A percentile compares a stretch with the other conserved stretches of the same genome.
phyloP scores from a whole-genome alignment of 2,329 filamentous ascomycete genomes.

The Neoarthrinium moseri region DNA sequence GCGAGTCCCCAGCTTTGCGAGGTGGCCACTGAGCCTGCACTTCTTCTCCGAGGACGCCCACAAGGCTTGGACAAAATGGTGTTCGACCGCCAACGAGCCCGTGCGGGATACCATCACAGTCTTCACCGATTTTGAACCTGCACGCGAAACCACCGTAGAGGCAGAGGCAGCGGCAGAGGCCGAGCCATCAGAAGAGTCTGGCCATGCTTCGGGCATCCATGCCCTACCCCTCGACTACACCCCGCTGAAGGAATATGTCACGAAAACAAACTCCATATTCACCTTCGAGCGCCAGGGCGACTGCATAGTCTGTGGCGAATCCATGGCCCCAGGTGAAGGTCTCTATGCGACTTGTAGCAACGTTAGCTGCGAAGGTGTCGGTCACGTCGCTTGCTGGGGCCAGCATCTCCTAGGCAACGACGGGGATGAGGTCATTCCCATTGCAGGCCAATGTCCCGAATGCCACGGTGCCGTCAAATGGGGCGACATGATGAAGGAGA shows the following conservation, averaged over 20 bases:
- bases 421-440: slow-evolving; percentile 57
- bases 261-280: slow-evolving; percentile 54
- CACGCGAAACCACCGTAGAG: slow-evolving; percentile 1
- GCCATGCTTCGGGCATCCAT: slow-evolving; percentile 56
- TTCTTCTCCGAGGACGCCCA: slow-evolving; percentile 76
- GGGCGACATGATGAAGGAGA: slow-evolving; percentile 78
- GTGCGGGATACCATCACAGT: slow-evolving; percentile 51
- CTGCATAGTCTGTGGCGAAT: slow-evolving; percentile 52
- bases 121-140: slow-evolving; percentile 51
- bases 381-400: slow-evolving; percentile 61
- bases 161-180: slow-evolving; percentile 8
- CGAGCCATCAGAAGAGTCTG: too few relatives aligned
- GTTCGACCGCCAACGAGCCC: slow-evolving; percentile 44
- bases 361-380: slow-evolving; percentile 51
- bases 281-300: slow-evolving; percentile 54
- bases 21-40: slow-evolving; percentile 79
- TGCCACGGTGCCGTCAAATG: slow-evolving; percentile 66
- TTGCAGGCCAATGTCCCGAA: slow-evolving; percentile 66
- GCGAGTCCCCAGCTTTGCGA: slow-evolving; percentile 72
- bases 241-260: slow-evolving; percentile 50
- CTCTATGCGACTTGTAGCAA: slow-evolving; percentile 58
- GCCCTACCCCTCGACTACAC: slow-evolving; percentile 55
- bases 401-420: slow-evolving; percentile 44
- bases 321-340: slow-evolving; percentile 45
- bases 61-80: slow-evolving; percentile 64